These are phyloP conservation scores for Diaporthe amygdali DNA, from an alignment of 2,329 filamentous ascomycete species.

Conservation along the genomic window DNA sequence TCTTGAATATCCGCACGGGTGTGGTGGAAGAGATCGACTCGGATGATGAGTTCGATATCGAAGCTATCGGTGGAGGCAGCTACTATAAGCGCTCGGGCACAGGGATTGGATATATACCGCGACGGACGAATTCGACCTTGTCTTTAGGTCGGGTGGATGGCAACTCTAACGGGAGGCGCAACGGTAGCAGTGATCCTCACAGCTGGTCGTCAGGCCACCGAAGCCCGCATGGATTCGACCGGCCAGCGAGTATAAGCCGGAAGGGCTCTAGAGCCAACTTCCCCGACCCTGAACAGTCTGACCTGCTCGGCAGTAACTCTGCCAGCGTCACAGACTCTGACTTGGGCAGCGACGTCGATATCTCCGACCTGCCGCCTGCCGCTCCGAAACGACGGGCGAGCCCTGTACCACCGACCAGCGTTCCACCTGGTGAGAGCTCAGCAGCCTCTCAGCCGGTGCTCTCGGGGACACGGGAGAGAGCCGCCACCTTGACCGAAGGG, in stretches of 20 bases:
- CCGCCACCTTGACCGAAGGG: constrained; percentile 30
- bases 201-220: constrained; percentile 61
- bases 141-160: constrained; percentile 58
- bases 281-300: constrained; percentile 59
- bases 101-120: constrained; percentile 79
- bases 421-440: constrained; percentile 26
- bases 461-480: constrained; percentile 31
- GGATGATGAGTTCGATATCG: constrained; percentile 98
- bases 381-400: constrained; percentile 50
- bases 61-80: constrained; percentile 71
- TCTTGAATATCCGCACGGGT: constrained; percentile 92
- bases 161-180: constrained; percentile 30
- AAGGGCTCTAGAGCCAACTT: constrained; percentile 52
- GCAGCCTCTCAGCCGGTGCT: not conserved
- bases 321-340: constrained; percentile 60
- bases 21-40: constrained; percentile 97
- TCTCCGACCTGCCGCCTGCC: constrained; percentile 69
- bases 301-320: constrained; percentile 54
- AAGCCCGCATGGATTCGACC: constrained; percentile 50
- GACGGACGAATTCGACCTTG: constrained; percentile 64
- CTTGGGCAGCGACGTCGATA: constrained; percentile 69
- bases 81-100: constrained; percentile 82
- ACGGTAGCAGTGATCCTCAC: constrained; percentile 35
- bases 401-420: constrained; percentile 37
- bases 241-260: constrained; percentile 56